Evolutionary conservation across 495 filamentous ascomycete species (phyloP), one percentile per base, ranked within the genome.

Genomic region (Cryomyces minteri): DNA sequence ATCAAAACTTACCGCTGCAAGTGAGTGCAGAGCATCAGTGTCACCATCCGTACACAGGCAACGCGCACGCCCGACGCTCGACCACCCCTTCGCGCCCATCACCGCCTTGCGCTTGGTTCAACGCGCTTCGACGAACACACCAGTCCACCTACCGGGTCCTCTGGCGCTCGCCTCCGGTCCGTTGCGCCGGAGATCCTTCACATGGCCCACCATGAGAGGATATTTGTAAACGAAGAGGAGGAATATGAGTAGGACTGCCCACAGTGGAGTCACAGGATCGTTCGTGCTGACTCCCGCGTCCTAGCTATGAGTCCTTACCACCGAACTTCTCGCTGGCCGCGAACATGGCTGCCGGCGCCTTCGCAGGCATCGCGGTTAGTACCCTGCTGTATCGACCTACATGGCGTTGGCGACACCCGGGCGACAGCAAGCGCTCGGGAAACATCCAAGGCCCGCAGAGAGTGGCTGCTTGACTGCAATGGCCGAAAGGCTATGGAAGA

Each of bases 331-430:
- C 74, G 56, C 63, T 80, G 50, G 65, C 67, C 46, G 68, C 67
- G 48, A 94, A 94, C 62, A 90, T 94, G 81, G 61, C 79, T 43
- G 92, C 92, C 10, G 90, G 90, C 60, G 90, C 92, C 54, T 94
- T 96, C 63, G 90, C 90, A 42, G 90, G 90, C 45, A 93, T 99
- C 56, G 87, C 87, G 62, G 90, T 96, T 78, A 56, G 77, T 54
- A 34, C 34, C 18, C 18, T 25, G 18, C 18, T 1, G 18, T 25
- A 25, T 18, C 14, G 39, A 31, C 39, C 34, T 43, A 48, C 30
- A 18, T 32, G 18, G 18, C 18, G 18, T 25, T 25, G 18, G 18
- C 18, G 2, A 25, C 18, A 25, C 18, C 18, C 18, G 18, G 18
- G 18, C 2, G 18, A 25, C 18, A 25, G 18, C 18, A 2, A 25